Evolutionary conservation across 805 yeast genomes (phyloP).

Genomic region (Candida ulmi): DNA sequence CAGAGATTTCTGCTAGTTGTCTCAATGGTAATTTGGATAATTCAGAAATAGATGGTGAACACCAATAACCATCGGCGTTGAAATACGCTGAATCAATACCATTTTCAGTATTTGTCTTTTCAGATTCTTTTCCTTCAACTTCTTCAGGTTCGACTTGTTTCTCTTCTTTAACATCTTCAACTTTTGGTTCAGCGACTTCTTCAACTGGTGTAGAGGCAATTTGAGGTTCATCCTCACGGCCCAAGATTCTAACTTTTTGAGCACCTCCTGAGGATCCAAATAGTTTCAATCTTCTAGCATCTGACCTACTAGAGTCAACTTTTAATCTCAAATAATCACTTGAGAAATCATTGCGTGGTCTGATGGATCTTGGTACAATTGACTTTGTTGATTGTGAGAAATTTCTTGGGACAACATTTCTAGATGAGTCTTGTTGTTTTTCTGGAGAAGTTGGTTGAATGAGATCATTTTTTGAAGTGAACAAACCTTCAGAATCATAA

Average conservation of each 20-base stretch:
- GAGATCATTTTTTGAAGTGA: constrained; percentile 27
- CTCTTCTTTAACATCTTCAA: no score
- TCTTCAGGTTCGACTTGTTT: constrained; percentile 2
- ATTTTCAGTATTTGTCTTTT: background rate
- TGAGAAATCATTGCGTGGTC: constrained; percentile 17
- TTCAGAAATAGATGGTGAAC: constrained; percentile 56
- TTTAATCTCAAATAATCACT: constrained; percentile 26
- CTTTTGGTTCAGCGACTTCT: no score
- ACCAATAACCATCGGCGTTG: constrained; percentile 53
- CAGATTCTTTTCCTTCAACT: background rate
- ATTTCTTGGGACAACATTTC: constrained; percentile 4
- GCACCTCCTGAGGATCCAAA: constrained; percentile 25
- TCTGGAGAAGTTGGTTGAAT: constrained; percentile 15
- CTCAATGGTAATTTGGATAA: constrained; percentile 37
- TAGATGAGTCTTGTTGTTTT: constrained; percentile 4
- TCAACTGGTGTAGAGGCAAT: background rate
- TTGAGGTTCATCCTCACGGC: constrained; percentile 12
- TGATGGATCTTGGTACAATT: constrained; percentile 20
- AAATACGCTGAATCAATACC: background rate
- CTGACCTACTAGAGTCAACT: constrained; percentile 37
- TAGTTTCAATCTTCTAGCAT: constrained; percentile 36
- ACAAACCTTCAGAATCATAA: constrained; percentile 30
- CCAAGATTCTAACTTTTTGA: constrained; percentile 22
- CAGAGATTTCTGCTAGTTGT: constrained; percentile 49
- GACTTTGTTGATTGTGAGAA: constrained; percentile 2